Evolutionary conservation across 2,329 filamentous ascomycete genomes (phyloP).

Genomic region (Colletotrichum echinochloae): DNA sequence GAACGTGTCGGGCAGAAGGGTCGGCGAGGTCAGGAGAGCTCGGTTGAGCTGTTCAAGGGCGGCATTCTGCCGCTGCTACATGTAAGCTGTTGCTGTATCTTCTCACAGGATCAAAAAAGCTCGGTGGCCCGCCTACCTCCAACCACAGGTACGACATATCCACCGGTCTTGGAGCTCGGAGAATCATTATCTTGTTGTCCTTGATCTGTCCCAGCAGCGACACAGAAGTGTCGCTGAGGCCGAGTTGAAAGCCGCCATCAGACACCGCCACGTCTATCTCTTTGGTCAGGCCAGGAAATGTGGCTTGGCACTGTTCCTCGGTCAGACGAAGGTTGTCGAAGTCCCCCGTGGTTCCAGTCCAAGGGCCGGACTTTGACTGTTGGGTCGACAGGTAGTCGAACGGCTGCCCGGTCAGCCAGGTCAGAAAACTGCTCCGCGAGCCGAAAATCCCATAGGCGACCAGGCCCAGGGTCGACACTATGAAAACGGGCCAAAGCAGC

Average conservation of each 20-base stretch:
- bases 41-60: conserved; percentile 66
- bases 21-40: conserved; percentile 62
- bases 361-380: neutral
- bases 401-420: neutral
- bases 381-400: neutral
- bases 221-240: conserved; percentile 45
- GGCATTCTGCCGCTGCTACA: conserved; percentile 58
- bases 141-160: conserved; percentile 60
- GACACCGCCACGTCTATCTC: conserved; percentile 60
- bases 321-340: conserved; percentile 54
- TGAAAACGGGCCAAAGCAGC: conserved; percentile 18
- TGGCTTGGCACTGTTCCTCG: conserved; percentile 55
- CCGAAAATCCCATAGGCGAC: conserved; percentile 12
- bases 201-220: conserved; percentile 53
- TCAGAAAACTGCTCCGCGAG: neutral
- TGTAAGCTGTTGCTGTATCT: conserved; percentile 28
- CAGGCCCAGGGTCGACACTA: neutral
- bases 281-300: conserved; percentile 60
- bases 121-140: conserved; percentile 43
- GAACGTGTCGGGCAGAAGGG: conserved; percentile 61
- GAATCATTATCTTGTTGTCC: conserved; percentile 55
- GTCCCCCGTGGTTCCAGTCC: neutral
- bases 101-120: neutral
- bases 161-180: conserved; percentile 54
- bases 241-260: conserved; percentile 57